Evolutionary conservation across 345 rosid species (phyloP).

Genomic region (Ceriops decandra): DNA sequence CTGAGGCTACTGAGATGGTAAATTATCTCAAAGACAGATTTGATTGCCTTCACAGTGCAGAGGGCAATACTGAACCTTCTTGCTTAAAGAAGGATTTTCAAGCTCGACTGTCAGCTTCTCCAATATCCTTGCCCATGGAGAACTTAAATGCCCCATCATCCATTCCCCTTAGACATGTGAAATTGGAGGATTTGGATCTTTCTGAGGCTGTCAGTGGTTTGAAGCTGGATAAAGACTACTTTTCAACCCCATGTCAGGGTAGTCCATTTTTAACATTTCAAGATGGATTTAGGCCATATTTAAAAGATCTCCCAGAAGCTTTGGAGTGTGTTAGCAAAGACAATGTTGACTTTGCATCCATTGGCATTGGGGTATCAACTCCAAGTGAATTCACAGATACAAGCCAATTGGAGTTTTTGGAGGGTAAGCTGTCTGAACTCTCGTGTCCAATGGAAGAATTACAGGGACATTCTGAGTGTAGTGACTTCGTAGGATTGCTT

Average conservation of each 20-base stretch:
- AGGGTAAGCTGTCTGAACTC: slow-evolving; percentile 34
- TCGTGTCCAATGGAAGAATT: slow-evolving; percentile 39
- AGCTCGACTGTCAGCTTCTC: slow-evolving; percentile 16
- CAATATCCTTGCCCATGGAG: slow-evolving; percentile 16
- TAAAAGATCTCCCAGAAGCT: slow-evolving; percentile 23
- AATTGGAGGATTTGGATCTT: slow-evolving; percentile 18
- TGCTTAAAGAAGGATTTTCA: slow-evolving; percentile 18
- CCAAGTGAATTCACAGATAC: slow-evolving; percentile 20
- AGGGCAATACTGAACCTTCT: slow-evolving; percentile 11
- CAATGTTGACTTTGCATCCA: slow-evolving; percentile 1
- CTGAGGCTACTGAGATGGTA: slow-evolving; percentile 40
- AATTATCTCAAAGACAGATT: slow-evolving; percentile 35
- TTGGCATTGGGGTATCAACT: slow-evolving; percentile 23
- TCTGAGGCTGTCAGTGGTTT: slow-evolving; percentile 15
- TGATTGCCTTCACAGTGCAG: slow-evolving; percentile 15
- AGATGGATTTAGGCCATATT: slow-evolving; percentile 5
- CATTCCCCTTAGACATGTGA: slow-evolving; percentile 8
- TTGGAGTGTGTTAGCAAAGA: slow-evolving; percentile 16
- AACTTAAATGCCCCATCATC: slow-evolving; percentile 26
- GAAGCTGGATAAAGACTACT: slow-evolving; percentile 6
- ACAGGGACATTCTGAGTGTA: slow-evolving; percentile 20
- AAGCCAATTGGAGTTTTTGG: slow-evolving; percentile 26
- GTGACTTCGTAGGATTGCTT: not conserved
- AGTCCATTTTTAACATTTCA: slow-evolving; percentile 12
- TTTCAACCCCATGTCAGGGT: slow-evolving; percentile 16